phyloP scores from a whole-genome alignment of 164 flowering plant genomes.

The Liquidambar formosana region DNA sequence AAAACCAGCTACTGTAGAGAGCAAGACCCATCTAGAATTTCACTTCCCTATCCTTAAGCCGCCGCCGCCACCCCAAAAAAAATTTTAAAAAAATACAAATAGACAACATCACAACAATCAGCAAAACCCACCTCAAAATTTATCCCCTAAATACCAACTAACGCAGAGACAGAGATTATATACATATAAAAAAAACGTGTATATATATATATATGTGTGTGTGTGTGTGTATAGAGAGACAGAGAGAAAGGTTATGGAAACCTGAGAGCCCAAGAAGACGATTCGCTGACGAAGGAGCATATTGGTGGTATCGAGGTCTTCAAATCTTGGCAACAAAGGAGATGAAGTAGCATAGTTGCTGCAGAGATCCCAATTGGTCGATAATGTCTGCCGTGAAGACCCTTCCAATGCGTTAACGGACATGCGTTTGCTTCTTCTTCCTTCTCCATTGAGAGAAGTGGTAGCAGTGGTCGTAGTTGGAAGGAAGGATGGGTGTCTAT shows the following conservation, averaged over 20 bases:
- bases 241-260: slow-evolving; percentile 18
- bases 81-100: too few relatives aligned
- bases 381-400: slow-evolving; percentile 34
- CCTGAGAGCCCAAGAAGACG: slow-evolving; percentile 85
- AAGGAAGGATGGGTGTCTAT: neutral
- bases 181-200: neutral
- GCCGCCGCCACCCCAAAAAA: too few relatives aligned
- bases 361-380: slow-evolving; percentile 62
- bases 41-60: too few relatives aligned
- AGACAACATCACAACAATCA: too few relatives aligned
- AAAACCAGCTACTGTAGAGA: neutral
- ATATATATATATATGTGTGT: neutral
- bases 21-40: too few relatives aligned
- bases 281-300: slow-evolving; percentile 95
- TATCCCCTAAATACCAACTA: too few relatives aligned
- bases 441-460: neutral
- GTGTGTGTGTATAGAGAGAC: too few relatives aligned
- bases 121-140: too few relatives aligned
- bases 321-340: slow-evolving; percentile 60
- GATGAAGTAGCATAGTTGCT: slow-evolving; percentile 32
- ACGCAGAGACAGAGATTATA: neutral
- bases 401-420: slow-evolving; percentile 28
- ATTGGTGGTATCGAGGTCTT: slow-evolving; percentile 81
- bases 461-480: neutral
- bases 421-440: slow-evolving; percentile 25